Evolutionary conservation across 768 basidiomycete species (phyloP).

Genomic region (Agrocybe chaxingu): DNA sequence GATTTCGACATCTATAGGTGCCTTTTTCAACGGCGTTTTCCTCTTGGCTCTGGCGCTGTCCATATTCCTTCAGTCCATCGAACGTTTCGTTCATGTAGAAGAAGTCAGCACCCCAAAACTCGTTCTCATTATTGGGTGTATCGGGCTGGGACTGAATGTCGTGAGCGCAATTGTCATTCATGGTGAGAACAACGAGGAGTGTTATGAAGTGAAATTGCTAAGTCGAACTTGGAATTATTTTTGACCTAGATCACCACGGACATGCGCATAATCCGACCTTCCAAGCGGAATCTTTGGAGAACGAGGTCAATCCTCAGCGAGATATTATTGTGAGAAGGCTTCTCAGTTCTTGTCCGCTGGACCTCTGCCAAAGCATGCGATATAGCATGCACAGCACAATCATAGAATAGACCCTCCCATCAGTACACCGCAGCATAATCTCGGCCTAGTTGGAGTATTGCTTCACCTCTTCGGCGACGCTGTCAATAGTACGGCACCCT

Average conservation of each 20-base stretch:
- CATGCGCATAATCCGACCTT: conserved; percentile 33
- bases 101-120: conserved; percentile 38
- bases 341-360: not conserved
- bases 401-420: conserved; percentile 40
- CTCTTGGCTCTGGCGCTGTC: conserved; percentile 50
- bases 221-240: not conserved
- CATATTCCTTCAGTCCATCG: conserved; percentile 50
- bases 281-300: conserved; percentile 15
- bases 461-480: conserved; percentile 53
- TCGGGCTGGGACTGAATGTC: conserved; percentile 46
- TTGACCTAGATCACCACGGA: conserved; percentile 34
- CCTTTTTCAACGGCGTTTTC: conserved; percentile 54
- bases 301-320: conserved; percentile 16
- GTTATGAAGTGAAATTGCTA: conserved; percentile 3
- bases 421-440: conserved; percentile 31
- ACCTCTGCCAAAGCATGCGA: not conserved
- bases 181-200: conserved; percentile 22
- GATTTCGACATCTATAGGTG: conserved; percentile 29
- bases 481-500: conserved; percentile 40
- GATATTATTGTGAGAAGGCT: conserved; percentile 27
- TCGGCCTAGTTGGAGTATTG: conserved; percentile 46
- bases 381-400: conserved; percentile 48
- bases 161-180: conserved; percentile 48
- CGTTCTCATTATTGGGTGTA: conserved; percentile 45
- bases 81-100: conserved; percentile 49